Base-by-base conservation (phyloP, 2,329 filamentous ascomycete genomes). In the Aspergillus texensis region DNA sequence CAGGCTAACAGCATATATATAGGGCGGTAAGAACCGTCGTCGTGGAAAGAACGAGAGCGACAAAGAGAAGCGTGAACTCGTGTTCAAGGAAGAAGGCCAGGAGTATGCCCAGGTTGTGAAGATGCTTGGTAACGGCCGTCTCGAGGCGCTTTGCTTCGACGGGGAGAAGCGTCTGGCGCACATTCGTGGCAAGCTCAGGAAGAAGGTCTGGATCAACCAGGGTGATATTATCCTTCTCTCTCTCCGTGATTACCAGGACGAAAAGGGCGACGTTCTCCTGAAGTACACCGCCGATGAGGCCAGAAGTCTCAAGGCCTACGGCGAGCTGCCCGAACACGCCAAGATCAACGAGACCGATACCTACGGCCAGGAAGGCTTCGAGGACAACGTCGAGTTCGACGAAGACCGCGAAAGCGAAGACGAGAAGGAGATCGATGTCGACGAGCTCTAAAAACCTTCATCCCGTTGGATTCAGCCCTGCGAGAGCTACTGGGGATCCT, bases 261-360 rank as follows among this genome's bases (percentile, higher is more conserved):
- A 94, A 83, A 96, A 96, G 84, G 92, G 91, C 72, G 92, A 95
- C 76, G 92, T 96, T 57, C 94, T 95, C 77, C 89, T 96, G 78
- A 98, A 97, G 85, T 97, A 97, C 88, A 92, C 88, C 62, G 90
- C 93, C 82, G 95, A 99, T 78, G 95, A 98, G 85, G 95, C 95
- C 74, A 90, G 95, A 77, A 91, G 89, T 71, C 88, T 99, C 75
- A 98, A 98, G 85, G 92, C 93, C 67, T 98, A 98, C 81, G 95
- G 95, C 80, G 95, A 99, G 82, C 86, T 99, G 65, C 95, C 95
- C 72, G 95, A 98, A 84, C 91, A 89, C 76, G 95, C 95, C 79
- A 98, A 98, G 91, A 99, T 99, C 88, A 99, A 99, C 88, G 95
- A 99, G 88, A 97, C 93, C 69, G 95, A 98, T 81, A 96, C 93